A percentile compares a stretch with the other conserved stretches of the same genome.
Evolutionary conservation across 2,329 filamentous ascomycete species (phyloP).

Genomic region (Diplocarpon rosae): DNA sequence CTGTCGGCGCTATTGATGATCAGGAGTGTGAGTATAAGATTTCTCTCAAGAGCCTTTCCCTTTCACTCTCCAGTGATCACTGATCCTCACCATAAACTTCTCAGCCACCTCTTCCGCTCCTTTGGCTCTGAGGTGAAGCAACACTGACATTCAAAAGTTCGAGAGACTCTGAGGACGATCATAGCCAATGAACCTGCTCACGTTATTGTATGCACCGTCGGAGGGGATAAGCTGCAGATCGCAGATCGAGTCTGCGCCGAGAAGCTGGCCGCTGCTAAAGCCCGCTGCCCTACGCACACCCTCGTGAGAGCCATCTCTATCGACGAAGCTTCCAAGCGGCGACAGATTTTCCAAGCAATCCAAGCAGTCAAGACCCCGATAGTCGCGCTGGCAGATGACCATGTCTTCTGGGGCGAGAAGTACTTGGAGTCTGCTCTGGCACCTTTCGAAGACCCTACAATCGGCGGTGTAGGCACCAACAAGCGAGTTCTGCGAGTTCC

Average conservation of each 20-base stretch:
- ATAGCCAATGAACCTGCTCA: too few species aligned
- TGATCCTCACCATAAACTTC: too few species aligned
- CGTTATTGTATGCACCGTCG: constrained; percentile 4
- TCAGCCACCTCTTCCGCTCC: too few species aligned
- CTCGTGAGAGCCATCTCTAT: too few species aligned
- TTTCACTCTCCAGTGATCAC: too few species aligned
- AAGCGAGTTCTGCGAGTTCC: constrained; percentile 38
- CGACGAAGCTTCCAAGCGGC: constrained; percentile 8
- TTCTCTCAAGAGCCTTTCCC: too few species aligned
- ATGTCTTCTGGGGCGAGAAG: constrained; percentile 14
- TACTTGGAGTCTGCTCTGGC: constrained; percentile 13
- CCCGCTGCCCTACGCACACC: neutral
- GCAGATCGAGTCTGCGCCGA: neutral
- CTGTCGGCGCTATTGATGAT: constrained; percentile 11
- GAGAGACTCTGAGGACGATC: too few species aligned
- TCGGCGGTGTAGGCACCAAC: constrained; percentile 46
- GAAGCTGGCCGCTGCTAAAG: neutral
- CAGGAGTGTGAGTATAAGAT: constrained; percentile 8
- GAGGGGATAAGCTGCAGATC: constrained; percentile 1
- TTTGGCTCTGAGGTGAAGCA: too few species aligned
- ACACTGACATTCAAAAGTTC: too few species aligned
- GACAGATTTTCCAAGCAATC: constrained; percentile 11
- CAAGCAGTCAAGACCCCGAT: constrained; percentile 10
- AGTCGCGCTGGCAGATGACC: constrained; percentile 14
- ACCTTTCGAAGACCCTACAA: constrained; percentile 21